phyloP scores from a whole-genome alignment of 2,329 filamentous ascomycete genomes.

The Fusarium foetens region DNA sequence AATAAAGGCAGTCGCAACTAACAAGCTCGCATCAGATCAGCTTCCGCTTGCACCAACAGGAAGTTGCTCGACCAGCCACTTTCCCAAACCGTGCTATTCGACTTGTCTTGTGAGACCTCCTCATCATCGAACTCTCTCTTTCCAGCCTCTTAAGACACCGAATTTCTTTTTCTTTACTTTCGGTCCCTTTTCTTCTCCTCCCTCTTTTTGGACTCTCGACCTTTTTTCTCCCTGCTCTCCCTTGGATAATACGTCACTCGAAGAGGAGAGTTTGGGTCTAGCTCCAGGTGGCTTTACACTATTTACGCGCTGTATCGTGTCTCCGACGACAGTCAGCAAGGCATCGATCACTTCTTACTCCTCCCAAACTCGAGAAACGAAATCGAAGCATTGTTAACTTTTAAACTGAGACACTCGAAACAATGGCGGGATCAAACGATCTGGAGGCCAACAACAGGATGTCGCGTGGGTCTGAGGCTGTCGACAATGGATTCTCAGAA shows the following conservation, averaged over 20 bases:
- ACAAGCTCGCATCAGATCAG: neutral
- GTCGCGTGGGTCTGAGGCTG: neutral
- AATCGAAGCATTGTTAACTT: neutral
- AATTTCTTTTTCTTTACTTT: conserved; percentile 4
- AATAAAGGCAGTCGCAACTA: conserved; percentile 12
- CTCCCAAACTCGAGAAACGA: neutral
- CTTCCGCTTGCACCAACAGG: conserved; percentile 1
- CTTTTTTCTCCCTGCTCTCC: neutral
- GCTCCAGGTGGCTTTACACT: conserved; percentile 18
- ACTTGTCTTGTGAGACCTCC: conserved; percentile 19
- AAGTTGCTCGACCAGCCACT: conserved; percentile 15
- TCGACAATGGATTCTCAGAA: conserved; percentile 32
- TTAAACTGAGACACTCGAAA: conserved; percentile 5
- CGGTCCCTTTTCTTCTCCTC: neutral
- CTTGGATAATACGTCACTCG: conserved; percentile 13
- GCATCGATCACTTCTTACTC: conserved; percentile 3
- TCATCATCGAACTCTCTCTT: conserved; percentile 5
- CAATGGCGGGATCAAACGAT: conserved; percentile 24
- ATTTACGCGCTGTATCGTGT: conserved; percentile 9
- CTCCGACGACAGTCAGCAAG: conserved; percentile 6
- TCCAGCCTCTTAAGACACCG: conserved; percentile 2
- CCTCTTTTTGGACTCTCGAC: neutral
- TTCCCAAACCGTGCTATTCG: conserved; percentile 14
- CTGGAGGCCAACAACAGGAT: conserved; percentile 23
- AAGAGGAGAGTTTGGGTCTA: conserved; percentile 22